Evolutionary conservation across 108 stramenopile genomes (phyloP), one percentile per base, ranked within the genome.

Genomic region (Schizochytrium sp.): DNA sequence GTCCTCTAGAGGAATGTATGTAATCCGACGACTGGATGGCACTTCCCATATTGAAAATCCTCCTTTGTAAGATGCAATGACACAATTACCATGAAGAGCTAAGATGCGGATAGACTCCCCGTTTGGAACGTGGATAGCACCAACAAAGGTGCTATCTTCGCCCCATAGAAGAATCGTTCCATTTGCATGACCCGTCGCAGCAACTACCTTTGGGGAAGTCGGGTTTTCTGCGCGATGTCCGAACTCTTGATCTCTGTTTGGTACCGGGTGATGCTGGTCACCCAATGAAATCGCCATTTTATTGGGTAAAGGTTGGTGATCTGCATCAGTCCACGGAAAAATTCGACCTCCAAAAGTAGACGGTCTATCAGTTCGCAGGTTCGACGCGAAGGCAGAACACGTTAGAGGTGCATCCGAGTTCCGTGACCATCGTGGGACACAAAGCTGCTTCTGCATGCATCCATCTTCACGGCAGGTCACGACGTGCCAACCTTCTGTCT

Each of bases 91-190:
- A 44, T 44, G 64, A 38, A 69, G 42, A 7, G 64, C 64, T 8
- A 69, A 44, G 28, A 15, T 15, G 12, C 15, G 64, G 28, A 69
- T 38, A 12, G 64, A 8, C 44, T 69, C 28, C 10, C 28, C 64
- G 15, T 38, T 2, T 1, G 64, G 19, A 8, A 5, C 64, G 28
- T 69, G 17, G 2, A 69, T 69, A 8, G 64, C 64, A 42, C 64
- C 64, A 7, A 69, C 5, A 15, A 69, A 69, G 40, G 64, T 15
- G 64, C 64, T 42, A 38, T 8, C 64, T 7, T 69, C 41, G 64
- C 64, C 64, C 64, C 64, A 69, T 5, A 69, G 5, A 15, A 69
- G 64, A 69, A 69, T 69, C 0, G 64, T 42, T 38, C 64, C 64
- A n/a, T 69, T 69, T n/a, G 64, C 64, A 15, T 69, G 64, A 5